These are phyloP conservation scores for Fusarium sp. DNA, from an alignment of 2,329 filamentous ascomycete genomes.

Conservation along the genomic window DNA sequence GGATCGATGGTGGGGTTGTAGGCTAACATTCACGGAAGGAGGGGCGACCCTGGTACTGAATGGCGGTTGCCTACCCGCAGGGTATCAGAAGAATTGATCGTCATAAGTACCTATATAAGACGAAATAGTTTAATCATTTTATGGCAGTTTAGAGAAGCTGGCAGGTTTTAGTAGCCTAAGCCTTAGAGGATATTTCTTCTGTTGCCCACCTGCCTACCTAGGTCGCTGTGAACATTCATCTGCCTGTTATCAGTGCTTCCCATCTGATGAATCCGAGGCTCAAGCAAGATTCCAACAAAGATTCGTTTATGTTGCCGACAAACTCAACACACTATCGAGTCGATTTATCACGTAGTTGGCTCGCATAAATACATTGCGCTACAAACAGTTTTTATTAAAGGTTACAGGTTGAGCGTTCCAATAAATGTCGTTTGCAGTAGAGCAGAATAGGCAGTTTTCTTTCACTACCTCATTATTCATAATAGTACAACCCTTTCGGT, in stretches of 20 bases:
- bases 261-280: neutral
- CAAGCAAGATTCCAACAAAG: neutral
- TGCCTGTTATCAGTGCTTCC: neutral
- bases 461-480: conserved; percentile 43
- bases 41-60: conserved; percentile 30
- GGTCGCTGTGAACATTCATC: neutral
- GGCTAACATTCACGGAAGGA: conserved; percentile 33
- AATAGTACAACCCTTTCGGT: conserved; percentile 49
- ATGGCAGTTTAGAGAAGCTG: too few species aligned
- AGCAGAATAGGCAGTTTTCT: conserved; percentile 43
- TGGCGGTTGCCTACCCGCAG: conserved; percentile 5
- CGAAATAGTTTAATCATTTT: too few species aligned
- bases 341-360: neutral
- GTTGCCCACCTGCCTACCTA: too few species aligned
- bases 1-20: conserved; percentile 43
- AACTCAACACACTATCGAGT: neutral
- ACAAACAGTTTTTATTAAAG: neutral
- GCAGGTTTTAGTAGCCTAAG: too few species aligned
- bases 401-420: neutral
- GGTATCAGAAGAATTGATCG: too few species aligned
- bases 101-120: too few species aligned
- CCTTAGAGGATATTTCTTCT: too few species aligned
- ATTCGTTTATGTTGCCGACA: neutral
- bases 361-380: neutral
- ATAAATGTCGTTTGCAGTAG: conserved; percentile 1